Conservation (phyloP, 805 yeast genomes). For the Suhomyces sp. region DNA sequence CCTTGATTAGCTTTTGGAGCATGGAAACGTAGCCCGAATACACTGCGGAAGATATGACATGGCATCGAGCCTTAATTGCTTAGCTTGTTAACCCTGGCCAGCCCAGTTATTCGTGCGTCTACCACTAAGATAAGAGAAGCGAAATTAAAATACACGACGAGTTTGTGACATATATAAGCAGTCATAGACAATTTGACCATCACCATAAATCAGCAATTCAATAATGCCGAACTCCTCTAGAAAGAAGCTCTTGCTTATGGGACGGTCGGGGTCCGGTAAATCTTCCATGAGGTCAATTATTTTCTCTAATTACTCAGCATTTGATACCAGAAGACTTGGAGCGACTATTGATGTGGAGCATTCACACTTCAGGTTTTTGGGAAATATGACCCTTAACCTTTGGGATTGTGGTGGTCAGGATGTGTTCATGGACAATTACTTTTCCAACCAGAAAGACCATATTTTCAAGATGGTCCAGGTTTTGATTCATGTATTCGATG, state of each 20-base stretch:
- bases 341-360: constrained; percentile 99
- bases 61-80: background rate
- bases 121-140: background rate
- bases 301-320: constrained; percentile 92
- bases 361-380: constrained; percentile 86
- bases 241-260: constrained; percentile 53
- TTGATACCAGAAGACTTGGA: constrained; percentile 91
- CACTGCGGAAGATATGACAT: background rate
- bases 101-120: background rate
- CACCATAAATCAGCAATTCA: background rate
- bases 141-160: background rate
- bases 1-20: background rate
- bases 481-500: constrained; percentile 92
- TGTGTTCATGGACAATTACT: constrained; percentile 91
- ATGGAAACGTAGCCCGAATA: background rate
- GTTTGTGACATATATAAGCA: background rate
- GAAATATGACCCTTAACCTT: constrained; percentile 89
- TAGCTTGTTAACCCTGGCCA: background rate
- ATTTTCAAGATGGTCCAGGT: constrained; percentile 96
- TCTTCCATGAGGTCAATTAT: constrained; percentile 97
- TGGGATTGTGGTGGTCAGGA: constrained; percentile 99
- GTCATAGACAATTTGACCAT: background rate
- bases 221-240: constrained; percentile 32
- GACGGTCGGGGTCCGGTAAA: constrained; percentile 96
- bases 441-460: constrained; percentile 83